Evolutionary conservation across 2,329 filamentous ascomycete genomes (phyloP), one percentile per base, ranked within the genome.

Genomic region (Fusarium floridanum): DNA sequence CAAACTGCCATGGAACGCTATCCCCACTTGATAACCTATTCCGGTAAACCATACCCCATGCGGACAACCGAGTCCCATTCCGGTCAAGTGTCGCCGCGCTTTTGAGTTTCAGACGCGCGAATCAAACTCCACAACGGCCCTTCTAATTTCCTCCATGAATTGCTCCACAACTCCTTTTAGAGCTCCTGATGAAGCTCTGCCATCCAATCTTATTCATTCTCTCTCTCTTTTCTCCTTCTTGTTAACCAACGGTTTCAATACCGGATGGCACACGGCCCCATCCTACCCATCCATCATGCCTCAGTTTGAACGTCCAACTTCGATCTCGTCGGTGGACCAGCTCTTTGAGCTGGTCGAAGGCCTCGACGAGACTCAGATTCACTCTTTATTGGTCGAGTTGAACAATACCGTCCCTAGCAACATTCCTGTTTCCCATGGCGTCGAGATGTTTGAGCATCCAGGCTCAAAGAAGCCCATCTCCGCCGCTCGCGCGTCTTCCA

Each of bases 341-440:
- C 74, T 76, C 37, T 76, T 73, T 5, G 74, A 76, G 69, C 37
- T 76, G 59, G 72, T 76, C 22, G 68, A 76, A 1, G 74, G 72
- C 17, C 74, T 76, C 12, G 74, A 76, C 45, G 74, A 76, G 10
- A 27, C 56, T 6, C 74, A 76, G 66, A 76, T 76, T 57, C 69
- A 76, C 64, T 61, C 74, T 16, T 20, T 76, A 9, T 65, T 76
- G 7, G 55, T 76, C 14, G 74, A 76, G 6, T 76, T 76, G 34
- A 76, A 76, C 63, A 75, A 75, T 20, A 76, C 74, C 16, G 74
- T 76, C 20, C 37, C 74, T 11, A 76, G 74, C 64, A 76, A 76
- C 37, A 60, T 76, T n/a, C 69, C 69, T 2, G 74, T 76, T 22
- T 75, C 74, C 14, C 74, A 76, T 41, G 74, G 68, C 32, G 69